Percentiles rank a stretch among this genome's conserved stretches.
phyloP scores from a whole-genome alignment of 768 basidiomycete species.

The Amanita subjunquillea region DNA sequence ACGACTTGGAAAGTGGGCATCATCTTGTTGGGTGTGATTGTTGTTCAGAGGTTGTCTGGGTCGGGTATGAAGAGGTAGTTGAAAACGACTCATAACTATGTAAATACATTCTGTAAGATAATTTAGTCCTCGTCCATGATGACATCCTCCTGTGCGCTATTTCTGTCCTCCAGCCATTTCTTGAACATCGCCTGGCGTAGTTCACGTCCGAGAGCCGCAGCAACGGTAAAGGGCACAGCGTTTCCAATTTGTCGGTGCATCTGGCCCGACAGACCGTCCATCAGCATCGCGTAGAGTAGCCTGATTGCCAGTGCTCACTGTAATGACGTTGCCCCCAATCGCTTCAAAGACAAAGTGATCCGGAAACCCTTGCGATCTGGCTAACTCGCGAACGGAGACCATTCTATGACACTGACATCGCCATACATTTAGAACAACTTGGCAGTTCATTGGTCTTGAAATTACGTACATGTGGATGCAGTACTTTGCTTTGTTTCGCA shows the following conservation, averaged over 20 bases:
- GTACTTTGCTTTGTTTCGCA: conserved; percentile 63
- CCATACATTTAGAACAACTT: background rate
- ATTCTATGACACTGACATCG: conserved; percentile 51
- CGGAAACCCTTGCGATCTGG: conserved; percentile 75
- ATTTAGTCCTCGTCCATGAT: background rate
- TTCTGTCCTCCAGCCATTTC: conserved; percentile 33
- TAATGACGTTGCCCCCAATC: conserved; percentile 40
- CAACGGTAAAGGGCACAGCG: conserved; percentile 62
- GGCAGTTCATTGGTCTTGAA: background rate
- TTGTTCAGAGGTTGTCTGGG: conserved; percentile 81
- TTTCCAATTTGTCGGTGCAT: conserved; percentile 80
- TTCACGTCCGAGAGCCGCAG: conserved; percentile 53
- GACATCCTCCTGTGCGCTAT: background rate
- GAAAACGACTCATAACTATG: conserved; percentile 9
- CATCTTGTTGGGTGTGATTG: conserved; percentile 65
- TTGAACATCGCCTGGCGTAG: conserved; percentile 41
- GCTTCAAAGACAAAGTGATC: conserved; percentile 61
- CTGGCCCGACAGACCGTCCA: conserved; percentile 20
- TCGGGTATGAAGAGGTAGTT: conserved; percentile 68
- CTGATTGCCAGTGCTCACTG: conserved; percentile 30
- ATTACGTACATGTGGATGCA: conserved; percentile 51
- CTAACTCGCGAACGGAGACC: conserved; percentile 66
- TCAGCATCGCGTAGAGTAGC: background rate
- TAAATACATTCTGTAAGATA: no score
- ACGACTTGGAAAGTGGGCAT: conserved; percentile 55